Base-by-base conservation (phyloP, 345 rosid genomes). In the Boechera stricta region DNA sequence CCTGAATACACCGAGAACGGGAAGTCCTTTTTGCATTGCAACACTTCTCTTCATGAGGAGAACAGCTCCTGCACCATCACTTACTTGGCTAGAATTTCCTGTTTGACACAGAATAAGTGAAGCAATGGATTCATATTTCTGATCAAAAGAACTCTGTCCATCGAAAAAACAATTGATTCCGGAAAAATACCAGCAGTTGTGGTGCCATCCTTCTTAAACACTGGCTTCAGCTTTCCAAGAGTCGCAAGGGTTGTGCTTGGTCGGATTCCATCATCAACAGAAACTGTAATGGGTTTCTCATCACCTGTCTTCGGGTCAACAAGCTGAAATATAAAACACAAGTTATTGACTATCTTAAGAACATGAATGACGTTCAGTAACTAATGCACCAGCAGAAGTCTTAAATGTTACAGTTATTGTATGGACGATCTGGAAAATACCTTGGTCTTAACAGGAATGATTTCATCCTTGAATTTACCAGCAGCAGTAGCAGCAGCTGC, bases 51-150 rank as follows among this genome's bases (percentile, higher is more conserved):
- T 93, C 99, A 96, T 96, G 45, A 93, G 97, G 74, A 96, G 88
- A 52, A 93, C 98, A 39, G 99, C 99, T 55, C 94, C 99, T 52
- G 99, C 97, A 67, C 99, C 99, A 80, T 95, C 99, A 85, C 81
- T 91, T 38, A 93, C 89, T 85, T 96, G 99, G 82, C 98, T 96
- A 75, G 99, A 90, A 86, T 93, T 96, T 69, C 99, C 99, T 93
- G 75, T 73, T 77, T 42, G 21, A 35, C 41, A 61, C 18, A 10
- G 36, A 53, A 67, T 10, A 73, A 41, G 33, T 15, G 44, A 35
- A 53, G 44, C 64, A 67, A 61, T 6, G 6, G 38, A 59, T n/a
- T 66, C 16, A 69, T 44, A 21, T 2, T 45, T 62, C 6, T 16
- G 60, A 61, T 47, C 1, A 51, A 44, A 52, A 28, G 13, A 68